Percentiles rank a stretch among this genome's conserved stretches.
Evolutionary conservation across 176 grass and related monocot genomes (phyloP).

Genomic region (Dendrocalamus sinicus): DNA sequence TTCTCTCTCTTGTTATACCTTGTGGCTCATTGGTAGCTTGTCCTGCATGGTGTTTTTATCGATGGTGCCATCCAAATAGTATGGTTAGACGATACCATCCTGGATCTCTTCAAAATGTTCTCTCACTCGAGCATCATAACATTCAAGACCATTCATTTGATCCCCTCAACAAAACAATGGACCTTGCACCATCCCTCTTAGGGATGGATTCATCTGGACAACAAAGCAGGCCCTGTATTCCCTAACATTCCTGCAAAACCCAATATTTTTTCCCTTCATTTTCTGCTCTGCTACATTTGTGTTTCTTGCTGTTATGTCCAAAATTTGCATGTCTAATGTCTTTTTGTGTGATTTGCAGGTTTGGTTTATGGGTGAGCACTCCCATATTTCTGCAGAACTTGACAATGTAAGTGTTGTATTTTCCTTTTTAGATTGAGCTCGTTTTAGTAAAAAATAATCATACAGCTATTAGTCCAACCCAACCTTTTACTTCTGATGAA

Average conservation of each 20-base stretch:
- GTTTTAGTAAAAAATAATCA: slow-evolving; percentile 12
- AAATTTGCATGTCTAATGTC: slow-evolving; percentile 23
- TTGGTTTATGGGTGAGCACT: slow-evolving; percentile 99
- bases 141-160: slow-evolving; percentile 24
- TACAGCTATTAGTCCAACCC: not conserved
- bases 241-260: not conserved
- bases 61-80: not conserved
- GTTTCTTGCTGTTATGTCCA: slow-evolving; percentile 1
- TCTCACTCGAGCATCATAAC: not conserved
- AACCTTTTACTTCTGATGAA: slow-evolving; percentile 15
- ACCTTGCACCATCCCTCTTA: not conserved
- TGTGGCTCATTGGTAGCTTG: slow-evolving; percentile 27
- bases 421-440: slow-evolving; percentile 5
- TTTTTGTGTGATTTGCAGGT: slow-evolving; percentile 60
- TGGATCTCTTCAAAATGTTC: slow-evolving; percentile 13
- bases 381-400: slow-evolving; percentile 89
- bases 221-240: not conserved
- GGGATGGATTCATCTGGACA: not conserved
- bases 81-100: slow-evolving; percentile 2
- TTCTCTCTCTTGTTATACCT: slow-evolving; percentile 28
- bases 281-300: slow-evolving; percentile 1
- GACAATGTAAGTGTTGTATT: slow-evolving; percentile 70
- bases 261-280: not conserved
- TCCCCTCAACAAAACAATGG: not conserved
- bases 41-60: slow-evolving; percentile 17